Evolutionary conservation across 1,284 basidiomycete genomes (phyloP), one percentile per base, ranked within the genome.

Genomic region (Afroboletus lepidellus): DNA sequence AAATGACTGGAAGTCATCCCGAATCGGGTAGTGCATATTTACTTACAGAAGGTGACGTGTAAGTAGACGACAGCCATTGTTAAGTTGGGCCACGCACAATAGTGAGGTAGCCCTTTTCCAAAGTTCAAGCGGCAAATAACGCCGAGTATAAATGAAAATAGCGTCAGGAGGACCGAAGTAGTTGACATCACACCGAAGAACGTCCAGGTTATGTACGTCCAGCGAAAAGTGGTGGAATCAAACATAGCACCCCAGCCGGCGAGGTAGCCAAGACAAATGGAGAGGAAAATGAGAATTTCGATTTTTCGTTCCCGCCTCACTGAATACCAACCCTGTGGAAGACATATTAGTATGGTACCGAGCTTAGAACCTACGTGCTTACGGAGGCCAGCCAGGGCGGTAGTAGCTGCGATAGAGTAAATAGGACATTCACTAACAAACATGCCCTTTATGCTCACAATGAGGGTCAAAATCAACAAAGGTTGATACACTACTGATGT

Each of bases 401-500:
- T 33, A 33, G 12, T 16, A 33, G 16, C 32, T 33, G 12, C 32
- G 12, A 1, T 12, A 16, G 32, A 16, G 32, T n/a, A 27, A 27
- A 16, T 41, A 15, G 18, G 39, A 25, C 24, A 24, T 8, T 15
- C 39, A n/a, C 15, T 15, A 33, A 33, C 32, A 16, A 16, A 33
- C 13, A 33, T 13, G 32, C n/a, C n/a, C 32, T 33, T 16, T 15
- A 33, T 15, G 5, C 32, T 12, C 5, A 33, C 32, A 33, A 33
- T 33, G 32, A 33, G 32, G 6, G 32, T 33, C 12, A 33, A 33
- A 15, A 33, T 33, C 12, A 33, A 33, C 32, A 33, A 33, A 16
- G 33, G n/a, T n/a, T n/a, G 33, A 18, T 34, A 29, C 41, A 41
- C 54, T 13, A 57, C 69, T 21, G 73, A 71, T 16, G 61, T 18